Evolutionary conservation across 306 rosid genomes (phyloP).

Genomic region (Urtica urens): DNA sequence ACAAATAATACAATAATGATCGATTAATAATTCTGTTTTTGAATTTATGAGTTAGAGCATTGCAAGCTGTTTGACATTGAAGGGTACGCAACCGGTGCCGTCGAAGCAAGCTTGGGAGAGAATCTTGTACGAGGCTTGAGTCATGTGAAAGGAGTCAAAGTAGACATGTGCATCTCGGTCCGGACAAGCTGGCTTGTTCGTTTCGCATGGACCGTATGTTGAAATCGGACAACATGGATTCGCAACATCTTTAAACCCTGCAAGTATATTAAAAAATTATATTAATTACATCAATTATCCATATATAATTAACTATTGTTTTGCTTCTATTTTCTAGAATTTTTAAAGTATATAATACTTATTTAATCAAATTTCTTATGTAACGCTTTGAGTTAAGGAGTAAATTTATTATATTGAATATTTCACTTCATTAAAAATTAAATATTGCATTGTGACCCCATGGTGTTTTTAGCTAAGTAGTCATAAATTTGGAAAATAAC

Average conservation of each 20-base stretch:
- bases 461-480: no score
- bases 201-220: background rate
- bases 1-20: no score
- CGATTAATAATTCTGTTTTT: no score
- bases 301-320: background rate
- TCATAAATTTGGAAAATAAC: no score
- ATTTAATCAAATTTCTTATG: background rate
- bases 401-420: no score
- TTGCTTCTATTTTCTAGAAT: background rate
- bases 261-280: background rate
- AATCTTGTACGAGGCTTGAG: slow-evolving; percentile 1
- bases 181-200: background rate
- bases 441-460: no score
- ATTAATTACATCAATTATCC: background rate
- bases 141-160: slow-evolving; percentile 1
- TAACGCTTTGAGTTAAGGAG: no score
- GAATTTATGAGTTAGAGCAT: no score
- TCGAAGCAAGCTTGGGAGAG: background rate
- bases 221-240: background rate
- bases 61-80: background rate
- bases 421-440: no score
- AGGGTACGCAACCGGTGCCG: background rate
- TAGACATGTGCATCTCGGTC: background rate
- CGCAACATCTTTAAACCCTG: background rate
- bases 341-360: background rate